phyloP scores from a whole-genome alignment of 805 yeast genomes.

The Blastobotrys americana region DNA sequence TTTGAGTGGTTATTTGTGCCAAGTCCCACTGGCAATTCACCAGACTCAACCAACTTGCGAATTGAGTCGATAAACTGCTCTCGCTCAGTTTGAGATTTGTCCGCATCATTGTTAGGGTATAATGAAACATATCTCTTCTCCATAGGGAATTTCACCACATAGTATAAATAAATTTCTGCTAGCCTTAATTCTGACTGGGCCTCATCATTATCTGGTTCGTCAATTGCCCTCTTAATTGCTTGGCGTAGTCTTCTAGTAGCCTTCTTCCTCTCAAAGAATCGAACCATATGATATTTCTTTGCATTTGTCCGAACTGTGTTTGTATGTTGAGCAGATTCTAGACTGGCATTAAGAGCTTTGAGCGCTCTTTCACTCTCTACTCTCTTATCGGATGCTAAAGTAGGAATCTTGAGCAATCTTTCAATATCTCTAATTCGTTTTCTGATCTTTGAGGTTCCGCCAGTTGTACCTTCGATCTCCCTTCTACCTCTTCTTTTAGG shows the following conservation, averaged over 20 bases:
- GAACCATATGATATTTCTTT: conserved; percentile 83
- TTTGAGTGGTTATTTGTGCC: conserved; percentile 34
- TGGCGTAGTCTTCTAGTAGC: conserved; percentile 63
- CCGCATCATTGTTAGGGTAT: conserved; percentile 45
- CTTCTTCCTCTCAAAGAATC: conserved; percentile 85
- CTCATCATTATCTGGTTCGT: conserved; percentile 22
- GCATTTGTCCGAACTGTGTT: conserved; percentile 46
- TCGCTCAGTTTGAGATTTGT: conserved; percentile 28
- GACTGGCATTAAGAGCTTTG: conserved; percentile 53
- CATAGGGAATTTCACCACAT: conserved; percentile 70
- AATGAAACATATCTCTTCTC: conserved; percentile 72
- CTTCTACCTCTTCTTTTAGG: neutral
- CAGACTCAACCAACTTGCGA: conserved; percentile 44
- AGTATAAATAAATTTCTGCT: conserved; percentile 63
- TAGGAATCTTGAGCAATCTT: conserved; percentile 52
- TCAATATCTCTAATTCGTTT: conserved; percentile 83
- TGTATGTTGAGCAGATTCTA: conserved; percentile 41
- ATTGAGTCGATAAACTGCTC: conserved; percentile 47
- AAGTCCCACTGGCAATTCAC: conserved; percentile 51
- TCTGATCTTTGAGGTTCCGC: conserved; percentile 48
- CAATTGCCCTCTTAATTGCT: conserved; percentile 30
- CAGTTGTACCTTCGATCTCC: neutral
- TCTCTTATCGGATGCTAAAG: conserved; percentile 45
- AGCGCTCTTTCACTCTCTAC: conserved; percentile 57
- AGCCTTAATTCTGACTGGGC: conserved; percentile 37